Conservation (phyloP, 2,329 filamentous ascomycete species). For the Sporothrix mexicana region DNA sequence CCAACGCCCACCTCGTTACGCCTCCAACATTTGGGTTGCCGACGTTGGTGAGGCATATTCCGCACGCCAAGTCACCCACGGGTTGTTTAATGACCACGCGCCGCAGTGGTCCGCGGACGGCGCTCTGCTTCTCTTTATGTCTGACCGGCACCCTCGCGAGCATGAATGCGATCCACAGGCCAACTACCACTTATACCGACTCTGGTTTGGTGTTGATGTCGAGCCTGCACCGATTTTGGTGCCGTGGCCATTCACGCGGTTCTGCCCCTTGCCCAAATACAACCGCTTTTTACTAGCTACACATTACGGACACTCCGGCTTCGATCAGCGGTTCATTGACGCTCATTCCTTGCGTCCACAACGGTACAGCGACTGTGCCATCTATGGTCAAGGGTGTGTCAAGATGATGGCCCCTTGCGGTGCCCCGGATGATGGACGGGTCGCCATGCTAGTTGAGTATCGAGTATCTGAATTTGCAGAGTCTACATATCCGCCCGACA, state of each 20-base stretch:
- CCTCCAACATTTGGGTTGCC: slow-evolving; percentile 1
- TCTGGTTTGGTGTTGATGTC: background rate
- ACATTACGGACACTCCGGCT: background rate
- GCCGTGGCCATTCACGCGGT: background rate
- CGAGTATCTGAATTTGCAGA: background rate
- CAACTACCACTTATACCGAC: background rate
- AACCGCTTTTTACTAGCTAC: slow-evolving; percentile 1
- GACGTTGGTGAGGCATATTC: background rate
- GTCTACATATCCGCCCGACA: background rate
- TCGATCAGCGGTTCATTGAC: slow-evolving; percentile 4
- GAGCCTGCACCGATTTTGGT: background rate
- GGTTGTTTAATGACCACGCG: background rate
- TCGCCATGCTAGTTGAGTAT: background rate
- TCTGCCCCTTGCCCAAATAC: slow-evolving; percentile 1
- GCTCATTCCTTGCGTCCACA: background rate
- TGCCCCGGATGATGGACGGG: background rate
- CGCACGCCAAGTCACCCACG: background rate
- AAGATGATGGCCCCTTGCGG: background rate
- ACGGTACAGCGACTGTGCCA: background rate
- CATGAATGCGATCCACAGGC: background rate
- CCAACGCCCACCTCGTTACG: background rate
- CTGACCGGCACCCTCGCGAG: background rate
- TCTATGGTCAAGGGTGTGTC: background rate
- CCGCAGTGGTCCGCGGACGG: slow-evolving; percentile 3
- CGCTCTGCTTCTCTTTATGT: background rate